phyloP scores from a whole-genome alignment of 2,329 filamentous ascomycete genomes.

The Arthrobotrys pseudoclavata region DNA sequence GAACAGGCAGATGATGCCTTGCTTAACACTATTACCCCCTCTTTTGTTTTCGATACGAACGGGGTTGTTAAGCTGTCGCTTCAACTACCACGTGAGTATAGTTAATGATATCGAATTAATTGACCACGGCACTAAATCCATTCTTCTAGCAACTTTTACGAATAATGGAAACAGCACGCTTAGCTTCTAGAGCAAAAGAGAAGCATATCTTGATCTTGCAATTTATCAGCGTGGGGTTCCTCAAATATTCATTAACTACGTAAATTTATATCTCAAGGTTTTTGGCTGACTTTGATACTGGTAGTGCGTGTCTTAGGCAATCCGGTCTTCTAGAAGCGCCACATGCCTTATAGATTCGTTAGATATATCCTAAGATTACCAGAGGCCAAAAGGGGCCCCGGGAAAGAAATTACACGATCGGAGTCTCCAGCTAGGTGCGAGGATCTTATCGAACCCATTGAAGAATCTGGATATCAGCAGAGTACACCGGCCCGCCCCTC shows the following conservation, averaged over 20 bases:
- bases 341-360: conserved; percentile 2
- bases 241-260: not conserved
- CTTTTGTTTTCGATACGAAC: not conserved
- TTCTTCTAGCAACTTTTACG: conserved; percentile 11
- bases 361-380: not conserved
- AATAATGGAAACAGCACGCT: conserved; percentile 3
- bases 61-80: conserved; percentile 8
- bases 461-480: not conserved
- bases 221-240: conserved; percentile 31
- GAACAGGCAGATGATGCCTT: not conserved
- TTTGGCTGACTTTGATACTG: not conserved
- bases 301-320: not conserved
- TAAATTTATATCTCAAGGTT: too few relatives aligned
- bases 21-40: not conserved
- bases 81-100: conserved; percentile 13
- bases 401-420: not conserved
- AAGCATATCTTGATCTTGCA: conserved; percentile 25
- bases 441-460: not conserved
- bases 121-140: not conserved
- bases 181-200: conserved; percentile 15
- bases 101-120: not conserved
- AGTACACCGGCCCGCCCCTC: not conserved
- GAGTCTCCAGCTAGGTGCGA: not conserved
- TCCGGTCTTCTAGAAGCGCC: not conserved
- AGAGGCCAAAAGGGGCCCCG: too few relatives aligned